Conservation (phyloP, 768 basidiomycete genomes). For the Auriscalpium microsporum region DNA sequence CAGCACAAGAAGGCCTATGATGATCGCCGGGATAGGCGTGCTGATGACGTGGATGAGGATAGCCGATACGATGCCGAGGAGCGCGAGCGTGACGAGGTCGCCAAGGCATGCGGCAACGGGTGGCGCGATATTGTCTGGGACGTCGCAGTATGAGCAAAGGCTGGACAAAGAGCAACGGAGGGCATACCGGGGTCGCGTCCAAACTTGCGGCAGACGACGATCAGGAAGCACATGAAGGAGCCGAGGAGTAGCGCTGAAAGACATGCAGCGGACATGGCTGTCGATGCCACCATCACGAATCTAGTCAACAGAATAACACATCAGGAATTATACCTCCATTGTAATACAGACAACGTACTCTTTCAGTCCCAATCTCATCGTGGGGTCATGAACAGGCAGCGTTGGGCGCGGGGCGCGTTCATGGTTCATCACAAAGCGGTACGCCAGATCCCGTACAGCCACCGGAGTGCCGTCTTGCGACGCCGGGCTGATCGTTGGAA, state of each 20-base stretch:
- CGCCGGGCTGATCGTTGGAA: constrained; percentile 30
- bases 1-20: constrained; percentile 40
- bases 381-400: background rate
- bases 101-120: constrained; percentile 90
- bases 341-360: constrained; percentile 5
- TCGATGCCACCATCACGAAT: constrained; percentile 67
- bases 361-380: constrained; percentile 9
- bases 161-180: background rate
- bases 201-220: constrained; percentile 67
- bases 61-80: constrained; percentile 70
- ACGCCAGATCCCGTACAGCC: background rate
- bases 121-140: constrained; percentile 86
- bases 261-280: constrained; percentile 75
- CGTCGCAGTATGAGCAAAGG: background rate
- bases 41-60: constrained; percentile 58
- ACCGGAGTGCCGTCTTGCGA: background rate
- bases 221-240: constrained; percentile 83
- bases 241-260: constrained; percentile 74
- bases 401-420: constrained; percentile 4
- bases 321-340: background rate
- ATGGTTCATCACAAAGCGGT: background rate
- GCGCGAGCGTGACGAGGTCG: constrained; percentile 82
- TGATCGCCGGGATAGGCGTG: constrained; percentile 52
- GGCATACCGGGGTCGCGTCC: constrained; percentile 75
- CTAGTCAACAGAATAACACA: constrained; percentile 29